These are phyloP conservation scores for Penstemon davidsonii DNA, from an alignment of 257 asterid genomes.

Conservation along the genomic window DNA sequence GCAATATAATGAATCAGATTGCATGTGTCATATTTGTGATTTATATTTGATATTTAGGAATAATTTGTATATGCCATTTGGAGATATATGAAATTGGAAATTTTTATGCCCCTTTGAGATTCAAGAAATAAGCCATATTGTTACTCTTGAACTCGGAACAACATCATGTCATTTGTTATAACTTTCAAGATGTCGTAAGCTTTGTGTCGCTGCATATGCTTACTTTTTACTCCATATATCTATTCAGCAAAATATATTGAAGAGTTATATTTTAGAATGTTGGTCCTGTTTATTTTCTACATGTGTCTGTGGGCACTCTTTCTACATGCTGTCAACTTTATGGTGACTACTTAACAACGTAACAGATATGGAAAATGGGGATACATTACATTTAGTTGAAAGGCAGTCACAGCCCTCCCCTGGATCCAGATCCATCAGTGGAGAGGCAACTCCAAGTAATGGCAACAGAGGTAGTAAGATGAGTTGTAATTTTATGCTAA, in stretches of 20 bases:
- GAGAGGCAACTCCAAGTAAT: conserved; percentile 51
- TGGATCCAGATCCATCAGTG: conserved; percentile 45
- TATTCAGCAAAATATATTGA: neutral
- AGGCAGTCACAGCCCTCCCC: conserved; percentile 73
- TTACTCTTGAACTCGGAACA: neutral
- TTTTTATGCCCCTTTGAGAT: neutral
- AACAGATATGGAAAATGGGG: conserved; percentile 81
- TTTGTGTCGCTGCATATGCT: neutral
- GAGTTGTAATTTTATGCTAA: conserved; percentile 2
- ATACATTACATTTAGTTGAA: conserved; percentile 89
- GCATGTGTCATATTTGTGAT: neutral
- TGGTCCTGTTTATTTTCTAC: neutral
- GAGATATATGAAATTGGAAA: too few species aligned
- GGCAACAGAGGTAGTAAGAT: conserved; percentile 50
- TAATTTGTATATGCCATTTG: too few species aligned
- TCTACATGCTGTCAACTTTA: conserved; percentile 13
- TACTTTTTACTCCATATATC: conserved; percentile 1
- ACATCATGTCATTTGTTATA: neutral
- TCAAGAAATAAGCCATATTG: neutral
- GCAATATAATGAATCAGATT: neutral
- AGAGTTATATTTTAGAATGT: neutral
- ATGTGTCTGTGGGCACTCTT: neutral
- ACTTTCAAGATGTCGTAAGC: neutral
- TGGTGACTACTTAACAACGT: conserved; percentile 46
- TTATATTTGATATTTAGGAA: neutral